Evolutionary conservation across 495 filamentous ascomycete species (phyloP).

Genomic region (Aspergillus nanangensis): DNA sequence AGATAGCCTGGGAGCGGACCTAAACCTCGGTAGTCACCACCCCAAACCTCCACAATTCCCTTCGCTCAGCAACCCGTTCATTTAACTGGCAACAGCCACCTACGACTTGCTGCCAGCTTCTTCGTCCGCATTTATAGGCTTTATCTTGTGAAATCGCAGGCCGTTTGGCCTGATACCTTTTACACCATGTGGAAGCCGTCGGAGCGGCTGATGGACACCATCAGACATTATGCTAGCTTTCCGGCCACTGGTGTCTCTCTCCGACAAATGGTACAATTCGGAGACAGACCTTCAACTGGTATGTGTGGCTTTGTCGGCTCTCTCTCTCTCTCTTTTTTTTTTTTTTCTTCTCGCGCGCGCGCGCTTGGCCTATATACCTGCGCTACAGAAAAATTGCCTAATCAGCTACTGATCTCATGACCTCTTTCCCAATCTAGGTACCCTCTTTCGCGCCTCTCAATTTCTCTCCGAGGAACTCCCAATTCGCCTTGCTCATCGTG

Average conservation of each 20-base stretch:
- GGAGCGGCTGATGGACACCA: slow-evolving; percentile 92
- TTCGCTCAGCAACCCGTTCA: neutral
- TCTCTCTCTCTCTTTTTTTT: neutral
- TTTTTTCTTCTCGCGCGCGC: neutral
- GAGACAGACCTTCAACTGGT: slow-evolving; percentile 85
- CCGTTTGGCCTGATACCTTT: slow-evolving; percentile 23
- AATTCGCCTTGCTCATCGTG: slow-evolving; percentile 92
- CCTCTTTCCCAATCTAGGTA: slow-evolving; percentile 52
- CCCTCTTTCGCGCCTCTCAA: slow-evolving; percentile 93
- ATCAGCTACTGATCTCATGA: slow-evolving; percentile 16
- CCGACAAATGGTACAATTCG: slow-evolving; percentile 99
- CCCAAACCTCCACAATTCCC: neutral
- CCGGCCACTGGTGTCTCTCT: slow-evolving; percentile 95
- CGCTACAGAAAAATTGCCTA: neutral
- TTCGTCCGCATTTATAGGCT: neutral
- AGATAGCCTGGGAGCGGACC: slow-evolving; percentile 1
- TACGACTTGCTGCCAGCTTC: neutral
- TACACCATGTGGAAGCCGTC: slow-evolving; percentile 82
- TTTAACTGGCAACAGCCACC: too few relatives aligned
- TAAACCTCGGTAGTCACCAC: slow-evolving; percentile 6
- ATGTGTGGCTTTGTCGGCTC: slow-evolving; percentile 14
- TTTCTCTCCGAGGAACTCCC: slow-evolving; percentile 98
- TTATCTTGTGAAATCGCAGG: slow-evolving; percentile 11
- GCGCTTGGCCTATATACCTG: too few relatives aligned
- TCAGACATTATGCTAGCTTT: slow-evolving; percentile 96